Evolutionary conservation across 305 asterid species (phyloP), one percentile per base, ranked within the genome.

Genomic region (Solanum hybrid): DNA sequence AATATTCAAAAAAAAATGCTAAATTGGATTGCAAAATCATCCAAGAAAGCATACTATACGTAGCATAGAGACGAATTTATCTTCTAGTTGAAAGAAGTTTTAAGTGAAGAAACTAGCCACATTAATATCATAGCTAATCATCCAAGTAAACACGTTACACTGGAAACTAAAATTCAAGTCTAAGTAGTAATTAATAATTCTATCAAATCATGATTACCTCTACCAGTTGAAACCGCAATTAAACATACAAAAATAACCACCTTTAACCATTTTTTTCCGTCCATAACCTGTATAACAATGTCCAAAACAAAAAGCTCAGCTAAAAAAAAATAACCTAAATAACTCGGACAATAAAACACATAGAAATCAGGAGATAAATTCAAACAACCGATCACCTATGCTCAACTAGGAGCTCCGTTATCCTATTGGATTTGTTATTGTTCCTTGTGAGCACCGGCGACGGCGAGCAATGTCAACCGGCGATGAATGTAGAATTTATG

Each of bases 171-270:
- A 88, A 42, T 35, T 29, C 28, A 8, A 76, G 73, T 18, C 26
- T 29, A 76, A 29, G 28, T 22, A 61, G 40, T 34, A 33, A 76
- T 26, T 51, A 29, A 18, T 35, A 37, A 33, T 86, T 31, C 36
- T n/a, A 7, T 34, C 14, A 29, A 29, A 79, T 20, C 33, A 89
- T 10, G 37, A 46, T 80, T 89, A 91, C 94, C 94, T 90, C 92
- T 90, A 24, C 89, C 92, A 36, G 85, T 61, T 89, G 92, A 89
- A 64, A 88, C 13, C 29, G 90, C 89, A 24, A 88, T 35, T n/a
- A 91, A 89, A n/a, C 74, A 86, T 73, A 89, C 26, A 76, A 93
- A 82, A 89, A 89, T 86, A 86, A 90, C 81, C 88, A 90, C 80
- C 90, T 89, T 90, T 79, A 90, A 64, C 92, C 93, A 89, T 77